Evolutionary conservation across 148 eudicot species (phyloP), one percentile per base, ranked within the genome.

Genomic region (Spergularia marina): DNA sequence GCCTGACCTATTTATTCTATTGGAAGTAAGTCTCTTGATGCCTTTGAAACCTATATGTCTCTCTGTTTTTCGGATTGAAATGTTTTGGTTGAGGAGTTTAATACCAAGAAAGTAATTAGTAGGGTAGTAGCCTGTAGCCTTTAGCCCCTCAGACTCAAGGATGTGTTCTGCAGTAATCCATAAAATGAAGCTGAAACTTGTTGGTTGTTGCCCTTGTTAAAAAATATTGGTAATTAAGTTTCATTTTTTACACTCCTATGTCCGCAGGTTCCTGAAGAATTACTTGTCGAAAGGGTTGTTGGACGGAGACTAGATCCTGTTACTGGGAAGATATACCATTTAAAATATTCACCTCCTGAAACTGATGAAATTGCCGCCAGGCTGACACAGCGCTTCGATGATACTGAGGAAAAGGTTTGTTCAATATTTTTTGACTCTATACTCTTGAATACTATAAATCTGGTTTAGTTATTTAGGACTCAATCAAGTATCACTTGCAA

Each of bases 251-350:
- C 65, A 21, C 41, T 56, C 11, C 69, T 71, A 74, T 77, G 47
- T 67, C 40, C 77, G 59, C 79, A 91, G 98, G 99, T 96, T 52
- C 84, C 93, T 66, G 91, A 92, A 81, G 98, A 91, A 41, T 68
- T 88, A 74, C 99, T 96, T 79, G 97, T 96, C 78, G 99, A 96
- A 77, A 86, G 99, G 83, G 99, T 96, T 65, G 98, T 91, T 76
- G 99, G 99, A 77, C 97, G 99, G 63, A 88, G 99, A 72, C 79
- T 85, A 80, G 99, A 96, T 87, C 99, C 98, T 65, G 95, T 91
- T 53, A 90, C 98, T 62, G 98, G 98, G 53, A 96, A 82, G 80
- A 96, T 92, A 83, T 96, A 96, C 77, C 99, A 96, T 82, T 80
- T 96, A 63, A 88, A 84, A 63, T 96, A 92, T 81, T 89, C 94